Base-by-base conservation (phyloP, 805 yeast species). In the Citeromyces matritensis region DNA sequence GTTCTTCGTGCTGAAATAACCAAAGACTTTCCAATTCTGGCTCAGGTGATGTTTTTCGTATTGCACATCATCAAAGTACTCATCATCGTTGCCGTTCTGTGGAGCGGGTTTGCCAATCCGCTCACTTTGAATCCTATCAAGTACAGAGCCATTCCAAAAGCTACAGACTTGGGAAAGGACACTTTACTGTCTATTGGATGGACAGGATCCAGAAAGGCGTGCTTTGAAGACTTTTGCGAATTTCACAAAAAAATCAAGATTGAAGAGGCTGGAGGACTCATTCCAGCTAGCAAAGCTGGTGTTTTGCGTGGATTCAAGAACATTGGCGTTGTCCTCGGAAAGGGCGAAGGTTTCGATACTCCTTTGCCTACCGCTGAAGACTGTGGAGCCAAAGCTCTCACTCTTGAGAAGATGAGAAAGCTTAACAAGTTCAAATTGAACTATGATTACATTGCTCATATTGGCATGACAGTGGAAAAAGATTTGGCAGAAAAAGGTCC, bases 121-220 rank as follows among this genome's bases (percentile, higher is more conserved):
- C 53, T 62, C 34, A 56, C 72, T 6, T 47, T 73, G 40, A 64
- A 60, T 44, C 68, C 47, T 26, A 47, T 49, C 33, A 33, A 42
- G 39, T 48, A 48, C 41, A 58, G 48, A 34, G 53, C 37, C 33
- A 52, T 44, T 42, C 60, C 46, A 9, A 53, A 52, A 33, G 35
- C 53, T 9, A 43, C 54, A 5, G 47, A 42, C 9, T 42, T 62
- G 30, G 57, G 68, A 31, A 60, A 60, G 37, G 83, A 76, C 11
- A 60, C 67, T 36, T 64, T 86, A 42, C 41, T 73, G 23, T 53
- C 55, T 4, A 57, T 86, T 41, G 97, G 97, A 30, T 91, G 97
- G 97, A 84, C 95, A n/a, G 94, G 95, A 33, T 67, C 91, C 15
- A 78, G 75, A 52, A 74, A 75, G 42, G 78, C 78, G 9, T 65